Conservation (phyloP, 306 rosid genomes). For the Mimosa pudica region DNA sequence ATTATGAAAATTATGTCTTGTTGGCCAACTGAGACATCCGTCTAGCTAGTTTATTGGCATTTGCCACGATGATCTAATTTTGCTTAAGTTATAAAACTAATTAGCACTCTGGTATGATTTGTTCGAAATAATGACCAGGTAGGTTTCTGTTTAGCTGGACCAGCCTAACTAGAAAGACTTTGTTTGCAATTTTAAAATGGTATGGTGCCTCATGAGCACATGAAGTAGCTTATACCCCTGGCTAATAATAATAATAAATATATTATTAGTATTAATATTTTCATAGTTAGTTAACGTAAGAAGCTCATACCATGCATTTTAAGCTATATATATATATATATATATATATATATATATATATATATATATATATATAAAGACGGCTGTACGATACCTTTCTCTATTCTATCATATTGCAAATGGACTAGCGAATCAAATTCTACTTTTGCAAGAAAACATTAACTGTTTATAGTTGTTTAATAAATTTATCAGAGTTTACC, state of each 20-base stretch:
- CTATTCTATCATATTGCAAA: constrained; percentile 2
- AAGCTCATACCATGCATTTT: neutral
- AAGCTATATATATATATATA: neutral
- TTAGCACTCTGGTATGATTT: neutral
- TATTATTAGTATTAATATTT: neutral
- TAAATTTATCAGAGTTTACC: neutral
- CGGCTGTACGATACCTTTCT: neutral
- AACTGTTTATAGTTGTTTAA: neutral
- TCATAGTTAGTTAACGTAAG: neutral
- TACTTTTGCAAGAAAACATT: neutral
- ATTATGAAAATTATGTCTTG: neutral
- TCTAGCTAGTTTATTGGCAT: neutral
- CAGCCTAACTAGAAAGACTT: neutral
- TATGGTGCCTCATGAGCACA: neutral
- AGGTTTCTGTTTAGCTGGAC: constrained; percentile 7
- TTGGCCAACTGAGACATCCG: neutral
- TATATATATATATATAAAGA: neutral
- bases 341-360: neutral
- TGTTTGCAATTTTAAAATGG: neutral
- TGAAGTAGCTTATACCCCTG: neutral
- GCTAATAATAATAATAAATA: neutral
- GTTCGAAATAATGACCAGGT: neutral
- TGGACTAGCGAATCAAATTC: neutral
- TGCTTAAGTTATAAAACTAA: neutral
- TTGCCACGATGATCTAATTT: neutral